Percentiles rank a stretch among this genome's conserved stretches.
Evolutionary conservation across 2,329 filamentous ascomycete genomes (phyloP).

Genomic region (Coniochaeta sp.): DNA sequence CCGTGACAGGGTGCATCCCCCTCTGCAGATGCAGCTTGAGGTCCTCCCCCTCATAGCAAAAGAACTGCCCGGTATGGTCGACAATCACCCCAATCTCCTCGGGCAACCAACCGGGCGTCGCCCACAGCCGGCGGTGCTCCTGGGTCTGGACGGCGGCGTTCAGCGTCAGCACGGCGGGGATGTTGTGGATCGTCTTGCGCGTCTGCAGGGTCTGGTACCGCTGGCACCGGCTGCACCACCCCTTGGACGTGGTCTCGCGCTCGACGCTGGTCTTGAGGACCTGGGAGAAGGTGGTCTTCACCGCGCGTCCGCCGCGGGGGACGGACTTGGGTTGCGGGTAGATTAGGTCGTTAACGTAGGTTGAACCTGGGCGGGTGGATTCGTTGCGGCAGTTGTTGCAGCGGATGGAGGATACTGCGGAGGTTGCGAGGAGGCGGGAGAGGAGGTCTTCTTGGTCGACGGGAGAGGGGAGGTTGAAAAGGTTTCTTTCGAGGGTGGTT

Average conservation of each 20-base stretch:
- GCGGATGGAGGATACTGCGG: conserved; percentile 64
- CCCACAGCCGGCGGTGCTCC: conserved; percentile 77
- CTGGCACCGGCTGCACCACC: conserved; percentile 89
- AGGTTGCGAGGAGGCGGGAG: conserved; percentile 55
- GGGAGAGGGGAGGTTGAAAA: conserved; percentile 10
- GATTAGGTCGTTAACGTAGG: conserved; percentile 76
- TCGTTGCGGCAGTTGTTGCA: conserved; percentile 87
- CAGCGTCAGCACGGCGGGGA: conserved; percentile 81
- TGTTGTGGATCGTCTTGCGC: conserved; percentile 71
- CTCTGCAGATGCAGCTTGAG: conserved; percentile 71
- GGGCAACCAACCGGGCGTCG: conserved; percentile 82
- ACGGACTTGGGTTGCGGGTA: conserved; percentile 60
- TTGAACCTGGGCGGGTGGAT: conserved; percentile 69
- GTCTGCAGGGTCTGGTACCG: conserved; percentile 84
- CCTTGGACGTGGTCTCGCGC: conserved; percentile 77
- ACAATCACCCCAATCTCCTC: conserved; percentile 91
- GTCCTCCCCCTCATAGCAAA: conserved; percentile 91
- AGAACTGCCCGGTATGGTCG: conserved; percentile 75
- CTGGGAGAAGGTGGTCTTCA: conserved; percentile 69
- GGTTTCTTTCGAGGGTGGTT: conserved; percentile 61
- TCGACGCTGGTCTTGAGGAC: conserved; percentile 91
- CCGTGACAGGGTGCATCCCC: conserved; percentile 70
- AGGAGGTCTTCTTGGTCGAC: conserved; percentile 14
- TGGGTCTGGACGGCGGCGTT: conserved; percentile 70
- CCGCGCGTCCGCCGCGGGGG: conserved; percentile 41